These are phyloP conservation scores for Naumovozyma baii DNA, from an alignment of 805 yeast genomes.

Conservation along the genomic window DNA sequence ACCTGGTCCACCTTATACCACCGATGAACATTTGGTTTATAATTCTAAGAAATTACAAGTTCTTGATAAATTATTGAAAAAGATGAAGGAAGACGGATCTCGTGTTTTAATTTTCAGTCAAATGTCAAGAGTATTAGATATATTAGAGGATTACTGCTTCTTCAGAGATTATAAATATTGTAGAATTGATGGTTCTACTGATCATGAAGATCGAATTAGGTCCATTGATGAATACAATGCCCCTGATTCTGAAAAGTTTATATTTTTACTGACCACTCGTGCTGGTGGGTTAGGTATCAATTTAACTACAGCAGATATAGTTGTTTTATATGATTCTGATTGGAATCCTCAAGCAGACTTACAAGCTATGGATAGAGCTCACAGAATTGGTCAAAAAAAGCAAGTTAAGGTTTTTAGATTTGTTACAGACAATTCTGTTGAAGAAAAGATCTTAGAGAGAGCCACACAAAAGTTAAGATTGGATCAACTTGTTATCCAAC, in stretches of 20 bases:
- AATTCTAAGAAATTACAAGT: slow-evolving; percentile 67
- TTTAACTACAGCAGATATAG: slow-evolving; percentile 68
- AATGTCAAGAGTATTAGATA: slow-evolving; percentile 75
- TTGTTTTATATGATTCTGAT: slow-evolving; percentile 66
- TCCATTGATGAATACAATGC: slow-evolving; percentile 73
- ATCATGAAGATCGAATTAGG: slow-evolving; percentile 62
- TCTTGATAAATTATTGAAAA: slow-evolving; percentile 55
- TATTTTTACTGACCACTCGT: slow-evolving; percentile 68
- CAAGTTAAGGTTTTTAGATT: slow-evolving; percentile 74
- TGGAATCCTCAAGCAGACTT: slow-evolving; percentile 88
- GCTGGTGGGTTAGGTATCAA: slow-evolving; percentile 89
- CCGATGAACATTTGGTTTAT: slow-evolving; percentile 71
- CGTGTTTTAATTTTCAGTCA: slow-evolving; percentile 73
- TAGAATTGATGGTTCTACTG: slow-evolving; percentile 78
- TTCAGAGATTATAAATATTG: slow-evolving; percentile 64
- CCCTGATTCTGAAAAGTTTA: slow-evolving; percentile 63
- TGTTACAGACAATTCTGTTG: slow-evolving; percentile 73
- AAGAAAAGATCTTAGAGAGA: slow-evolving; percentile 71
- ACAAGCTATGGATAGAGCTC: slow-evolving; percentile 87
- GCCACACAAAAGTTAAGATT: slow-evolving; percentile 71
- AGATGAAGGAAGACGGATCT: slow-evolving; percentile 58
- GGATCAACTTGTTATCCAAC: slow-evolving; percentile 78
- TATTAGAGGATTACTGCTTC: slow-evolving; percentile 66
- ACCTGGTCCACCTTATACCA: slow-evolving; percentile 82
- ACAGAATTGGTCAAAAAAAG: slow-evolving; percentile 77